Base-by-base conservation (phyloP, 306 rosid species). In the Lathyrus sativus region DNA sequence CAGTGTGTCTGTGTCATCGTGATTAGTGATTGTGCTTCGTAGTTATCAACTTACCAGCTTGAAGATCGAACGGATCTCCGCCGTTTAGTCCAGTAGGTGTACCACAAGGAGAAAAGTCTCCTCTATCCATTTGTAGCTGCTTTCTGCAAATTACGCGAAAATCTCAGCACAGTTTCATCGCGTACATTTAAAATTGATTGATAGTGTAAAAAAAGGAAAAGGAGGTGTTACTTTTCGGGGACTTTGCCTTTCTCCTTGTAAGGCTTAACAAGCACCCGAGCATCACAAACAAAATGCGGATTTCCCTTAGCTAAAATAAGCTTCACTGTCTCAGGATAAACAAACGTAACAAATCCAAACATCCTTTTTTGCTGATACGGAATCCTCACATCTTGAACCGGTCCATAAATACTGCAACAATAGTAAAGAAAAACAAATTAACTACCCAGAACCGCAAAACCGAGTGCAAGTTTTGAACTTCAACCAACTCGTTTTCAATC, bases 211-310 rank as follows among this genome's bases (percentile, higher is more conserved):
- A 60, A 42, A 18, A 22, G 41, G 42, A 41, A 50, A 62, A 50
- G 61, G 38, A 43, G 76, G 76, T 88, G 95, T 90, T 88, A 93
- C 97, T 88, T 93, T 86, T 93, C 97, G 8, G 91, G 97, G 11
- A 87, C 92, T 84, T 93, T 93, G 74, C 99, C 99, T 67, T 93
- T 93, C 86, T 93, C 99, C 86, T 93, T 93, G 83, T 93, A 93
- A 80, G 99, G 99, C 84, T 93, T 93, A 24, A 93, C 99, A 15
- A 93, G 96, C 55, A 93, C 99, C 50, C 99, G 59, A 22, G 99
- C 97, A 88, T 93, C 99, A 80, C 99, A 90, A 13, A 93, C 97
- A 49, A 93, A 93, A 84, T 93, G 97, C 49, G 99, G 99, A 73
- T 93, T 93, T 61, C 99, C 99, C 65, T 93, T 93, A 1, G 97